Evolutionary conservation across 805 yeast species (phyloP).

Genomic region (Candida orba): DNA sequence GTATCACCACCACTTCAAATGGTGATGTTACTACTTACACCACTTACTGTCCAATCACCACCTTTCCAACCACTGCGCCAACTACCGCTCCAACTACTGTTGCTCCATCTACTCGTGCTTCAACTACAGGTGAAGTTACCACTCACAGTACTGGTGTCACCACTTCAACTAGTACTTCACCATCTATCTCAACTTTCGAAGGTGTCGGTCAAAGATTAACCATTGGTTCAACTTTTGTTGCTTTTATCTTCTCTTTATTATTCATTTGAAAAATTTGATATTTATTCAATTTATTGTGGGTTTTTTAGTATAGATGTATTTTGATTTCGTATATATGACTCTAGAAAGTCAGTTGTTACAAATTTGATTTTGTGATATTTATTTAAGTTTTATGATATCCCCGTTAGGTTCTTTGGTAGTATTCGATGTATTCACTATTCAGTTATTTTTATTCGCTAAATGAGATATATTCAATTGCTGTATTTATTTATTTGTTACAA

Average conservation of each 20-base stretch:
- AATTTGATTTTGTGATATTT: too few species aligned
- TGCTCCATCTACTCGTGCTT: background rate
- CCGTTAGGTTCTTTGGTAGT: too few species aligned
- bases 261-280: background rate
- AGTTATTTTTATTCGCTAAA: too few species aligned
- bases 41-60: conserved; percentile 12
- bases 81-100: background rate
- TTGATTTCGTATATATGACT: too few species aligned
- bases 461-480: too few species aligned
- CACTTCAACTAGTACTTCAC: background rate
- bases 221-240: conserved; percentile 7
- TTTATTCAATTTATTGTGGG: too few species aligned
- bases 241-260: conserved; percentile 6
- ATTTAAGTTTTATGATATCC: too few species aligned
- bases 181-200: conserved; percentile 4
- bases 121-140: background rate
- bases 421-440: too few species aligned
- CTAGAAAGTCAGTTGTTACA: too few species aligned
- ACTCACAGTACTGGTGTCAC: background rate
- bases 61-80: background rate
- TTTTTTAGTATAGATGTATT: too few species aligned
- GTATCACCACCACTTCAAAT: conserved; percentile 21
- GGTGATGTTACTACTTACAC: conserved; percentile 27
- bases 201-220: conserved; percentile 9
- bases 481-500: too few species aligned